Conservation (phyloP, 768 basidiomycete species). For the Kwoniella sp. region DNA sequence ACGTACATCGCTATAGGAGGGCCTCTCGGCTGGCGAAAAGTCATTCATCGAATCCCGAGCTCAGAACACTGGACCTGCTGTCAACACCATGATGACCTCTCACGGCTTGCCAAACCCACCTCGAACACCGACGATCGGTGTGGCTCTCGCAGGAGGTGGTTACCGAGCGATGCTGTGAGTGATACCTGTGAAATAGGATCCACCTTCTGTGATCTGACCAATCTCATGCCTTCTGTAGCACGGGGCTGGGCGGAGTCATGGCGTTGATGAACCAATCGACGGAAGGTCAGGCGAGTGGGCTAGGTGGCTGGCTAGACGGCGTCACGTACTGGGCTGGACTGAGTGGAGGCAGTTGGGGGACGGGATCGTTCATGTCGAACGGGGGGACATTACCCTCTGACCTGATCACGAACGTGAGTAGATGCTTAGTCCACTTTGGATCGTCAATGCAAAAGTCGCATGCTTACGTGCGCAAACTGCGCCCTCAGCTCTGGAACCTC, state of each 20-base stretch:
- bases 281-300: conserved; percentile 62
- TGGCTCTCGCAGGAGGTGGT: conserved; percentile 73
- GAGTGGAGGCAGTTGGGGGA: conserved; percentile 54
- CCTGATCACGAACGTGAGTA: conserved; percentile 49
- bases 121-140: conserved; percentile 41
- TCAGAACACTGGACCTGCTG: conserved; percentile 26
- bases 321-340: conserved; percentile 69
- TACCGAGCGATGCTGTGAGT: conserved; percentile 68
- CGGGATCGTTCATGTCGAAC: conserved; percentile 60
- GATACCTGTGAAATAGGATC: no score
- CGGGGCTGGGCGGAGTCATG: conserved; percentile 39
- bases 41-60: conserved; percentile 35
- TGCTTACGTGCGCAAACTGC: not conserved
- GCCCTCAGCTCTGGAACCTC: conserved; percentile 52
- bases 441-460: not conserved
- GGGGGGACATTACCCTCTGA: conserved; percentile 42
- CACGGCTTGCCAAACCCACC: conserved; percentile 40
- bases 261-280: conserved; percentile 64
- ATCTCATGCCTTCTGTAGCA: not conserved
- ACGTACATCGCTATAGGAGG: not conserved
- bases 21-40: conserved; percentile 36
- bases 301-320: conserved; percentile 72
- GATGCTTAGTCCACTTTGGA: not conserved
- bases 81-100: conserved; percentile 32
- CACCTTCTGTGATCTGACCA: conserved; percentile 43